Conservation (phyloP, 1,284 basidiomycete species). For the Apiotrichum sp. region DNA sequence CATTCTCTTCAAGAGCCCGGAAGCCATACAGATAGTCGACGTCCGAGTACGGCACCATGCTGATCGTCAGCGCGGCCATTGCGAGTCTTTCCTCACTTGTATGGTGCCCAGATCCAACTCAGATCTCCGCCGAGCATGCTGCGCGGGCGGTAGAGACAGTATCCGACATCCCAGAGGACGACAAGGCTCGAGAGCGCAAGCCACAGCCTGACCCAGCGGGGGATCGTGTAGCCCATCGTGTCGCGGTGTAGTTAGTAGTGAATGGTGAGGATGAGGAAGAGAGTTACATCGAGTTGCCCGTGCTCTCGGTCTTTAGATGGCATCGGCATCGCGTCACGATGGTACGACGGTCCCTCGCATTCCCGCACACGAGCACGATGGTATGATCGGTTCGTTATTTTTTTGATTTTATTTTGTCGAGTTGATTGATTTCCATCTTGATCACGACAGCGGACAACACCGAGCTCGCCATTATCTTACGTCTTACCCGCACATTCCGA, state of each 20-base stretch:
- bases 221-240: constrained; percentile 17
- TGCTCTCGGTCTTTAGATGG: too few relatives aligned
- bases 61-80: neutral
- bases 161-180: constrained; percentile 56
- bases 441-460: too few relatives aligned
- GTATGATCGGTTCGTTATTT: too few relatives aligned
- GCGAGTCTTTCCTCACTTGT: constrained; percentile 47
- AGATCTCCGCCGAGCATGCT: constrained; percentile 72
- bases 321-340: too few relatives aligned
- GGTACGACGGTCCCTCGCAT: too few relatives aligned
- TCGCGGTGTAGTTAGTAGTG: neutral
- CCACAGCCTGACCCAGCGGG: constrained; percentile 64
- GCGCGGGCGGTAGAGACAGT: constrained; percentile 63
- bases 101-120: constrained; percentile 82
- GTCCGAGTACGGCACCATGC: constrained; percentile 42
- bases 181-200: constrained; percentile 57
- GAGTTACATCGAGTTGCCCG: neutral
- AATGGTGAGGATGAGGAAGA: neutral
- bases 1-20: constrained; percentile 56
- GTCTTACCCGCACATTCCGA: too few relatives aligned
- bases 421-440: too few relatives aligned
- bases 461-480: too few relatives aligned
- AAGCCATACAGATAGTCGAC: constrained; percentile 70
- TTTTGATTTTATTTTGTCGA: too few relatives aligned
- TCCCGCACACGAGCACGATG: too few relatives aligned